phyloP scores from a whole-genome alignment of 2,329 filamentous ascomycete genomes.

The Cladophialophora exuberans region DNA sequence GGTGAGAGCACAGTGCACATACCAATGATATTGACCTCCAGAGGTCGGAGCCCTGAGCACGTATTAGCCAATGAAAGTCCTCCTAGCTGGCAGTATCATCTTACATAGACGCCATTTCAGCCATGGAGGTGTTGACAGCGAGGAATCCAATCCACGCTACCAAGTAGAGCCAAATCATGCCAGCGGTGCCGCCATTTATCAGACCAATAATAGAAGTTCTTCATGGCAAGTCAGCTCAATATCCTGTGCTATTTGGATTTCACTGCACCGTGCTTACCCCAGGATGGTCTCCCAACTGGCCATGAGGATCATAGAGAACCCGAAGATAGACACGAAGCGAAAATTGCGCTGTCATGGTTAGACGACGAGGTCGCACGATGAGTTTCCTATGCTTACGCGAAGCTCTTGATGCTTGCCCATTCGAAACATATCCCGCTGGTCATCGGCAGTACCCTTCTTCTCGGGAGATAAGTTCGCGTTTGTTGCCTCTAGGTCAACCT shows the following conservation, averaged over 20 bases:
- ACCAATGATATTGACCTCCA: slow-evolving; percentile 42
- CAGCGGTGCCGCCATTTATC: slow-evolving; percentile 54
- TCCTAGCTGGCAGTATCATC: not conserved
- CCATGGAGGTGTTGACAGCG: slow-evolving; percentile 48
- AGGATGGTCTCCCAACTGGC: slow-evolving; percentile 46
- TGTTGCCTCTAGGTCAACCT: slow-evolving; percentile 24
- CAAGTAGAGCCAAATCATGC: slow-evolving; percentile 57
- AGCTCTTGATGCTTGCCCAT: slow-evolving; percentile 40
- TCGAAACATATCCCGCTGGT: slow-evolving; percentile 40
- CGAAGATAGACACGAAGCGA: slow-evolving; percentile 44
- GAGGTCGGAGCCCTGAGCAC: slow-evolving; percentile 42
- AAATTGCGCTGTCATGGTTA: slow-evolving; percentile 42
- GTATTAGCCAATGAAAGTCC: not conserved
- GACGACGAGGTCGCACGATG: not conserved
- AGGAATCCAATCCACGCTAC: slow-evolving; percentile 52
- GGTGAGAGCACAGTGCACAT: no score
- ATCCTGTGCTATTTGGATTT: not conserved
- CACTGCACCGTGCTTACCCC: slow-evolving; percentile 34
- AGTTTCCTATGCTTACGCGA: slow-evolving; percentile 33
- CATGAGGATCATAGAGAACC: slow-evolving; percentile 46
- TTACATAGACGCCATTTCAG: slow-evolving; percentile 56
- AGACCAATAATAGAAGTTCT: slow-evolving; percentile 30
- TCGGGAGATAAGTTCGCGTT: slow-evolving; percentile 31
- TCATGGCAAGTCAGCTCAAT: slow-evolving; percentile 10
- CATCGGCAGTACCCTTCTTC: slow-evolving; percentile 37